phyloP scores from a whole-genome alignment of 2,329 filamentous ascomycete genomes.

The Trichoderma sp. region DNA sequence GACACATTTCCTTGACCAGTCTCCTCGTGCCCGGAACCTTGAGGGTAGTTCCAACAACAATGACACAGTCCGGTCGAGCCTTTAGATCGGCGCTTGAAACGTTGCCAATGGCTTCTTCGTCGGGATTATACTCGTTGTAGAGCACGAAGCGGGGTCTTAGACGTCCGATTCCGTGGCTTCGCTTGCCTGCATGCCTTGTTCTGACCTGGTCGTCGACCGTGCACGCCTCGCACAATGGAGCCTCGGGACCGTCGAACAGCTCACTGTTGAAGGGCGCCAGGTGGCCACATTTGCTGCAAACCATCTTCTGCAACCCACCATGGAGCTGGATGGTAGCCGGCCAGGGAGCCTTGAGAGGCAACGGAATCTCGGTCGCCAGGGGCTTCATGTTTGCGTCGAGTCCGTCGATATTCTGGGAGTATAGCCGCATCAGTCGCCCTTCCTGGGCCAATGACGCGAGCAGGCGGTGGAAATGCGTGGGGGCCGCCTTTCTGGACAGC shows the following conservation, averaged over 20 bases:
- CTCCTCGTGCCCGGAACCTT: slow-evolving; percentile 92
- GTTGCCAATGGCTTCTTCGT: slow-evolving; percentile 92
- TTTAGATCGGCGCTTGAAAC: slow-evolving; percentile 86
- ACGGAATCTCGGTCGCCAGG: slow-evolving; percentile 76
- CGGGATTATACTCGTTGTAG: slow-evolving; percentile 96
- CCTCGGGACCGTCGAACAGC: slow-evolving; percentile 80
- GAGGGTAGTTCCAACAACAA: slow-evolving; percentile 93
- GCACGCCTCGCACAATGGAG: slow-evolving; percentile 78
- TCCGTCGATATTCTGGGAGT: slow-evolving; percentile 96
- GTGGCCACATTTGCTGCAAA: slow-evolving; percentile 87
- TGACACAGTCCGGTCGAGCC: slow-evolving; percentile 82
- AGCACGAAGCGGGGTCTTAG: slow-evolving; percentile 91
- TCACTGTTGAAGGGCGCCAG: slow-evolving; percentile 75
- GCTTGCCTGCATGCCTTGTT: slow-evolving; percentile 74
- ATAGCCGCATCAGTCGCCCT: slow-evolving; percentile 83
- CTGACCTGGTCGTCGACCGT: slow-evolving; percentile 74
- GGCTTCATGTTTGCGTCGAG: slow-evolving; percentile 85
- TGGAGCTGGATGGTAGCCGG: slow-evolving; percentile 91
- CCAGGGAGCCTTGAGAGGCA: slow-evolving; percentile 86
- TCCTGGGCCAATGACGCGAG: slow-evolving; percentile 87
- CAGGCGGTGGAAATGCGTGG: slow-evolving; percentile 90
- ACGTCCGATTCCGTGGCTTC: slow-evolving; percentile 89
- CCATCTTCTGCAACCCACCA: slow-evolving; percentile 92
- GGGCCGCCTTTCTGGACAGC: slow-evolving; percentile 73
- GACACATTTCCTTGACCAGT: slow-evolving; percentile 88